These are phyloP conservation scores for Sisymbrium altissimum DNA, from an alignment of 345 rosid genomes.

Conservation along the genomic window DNA sequence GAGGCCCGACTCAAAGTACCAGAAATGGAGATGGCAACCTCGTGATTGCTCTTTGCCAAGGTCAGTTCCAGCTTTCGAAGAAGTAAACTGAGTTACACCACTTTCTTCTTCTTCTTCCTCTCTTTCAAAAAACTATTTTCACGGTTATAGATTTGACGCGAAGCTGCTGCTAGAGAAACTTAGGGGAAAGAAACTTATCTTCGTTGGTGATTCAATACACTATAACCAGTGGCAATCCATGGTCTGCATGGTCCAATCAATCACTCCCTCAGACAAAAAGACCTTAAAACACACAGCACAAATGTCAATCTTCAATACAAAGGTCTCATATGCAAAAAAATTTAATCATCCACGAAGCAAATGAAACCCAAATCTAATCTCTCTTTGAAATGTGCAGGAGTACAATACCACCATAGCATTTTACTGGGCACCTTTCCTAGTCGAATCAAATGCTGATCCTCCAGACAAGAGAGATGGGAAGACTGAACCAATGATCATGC, in stretches of 20 bases:
- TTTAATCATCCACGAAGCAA: neutral
- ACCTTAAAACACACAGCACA: constrained; percentile 39
- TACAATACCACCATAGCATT: constrained; percentile 55
- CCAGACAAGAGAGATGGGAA: constrained; percentile 49
- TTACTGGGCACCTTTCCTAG: constrained; percentile 72
- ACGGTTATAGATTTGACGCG: constrained; percentile 45
- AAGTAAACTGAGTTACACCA: neutral
- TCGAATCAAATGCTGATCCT: constrained; percentile 58
- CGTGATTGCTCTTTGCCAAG: constrained; percentile 78
- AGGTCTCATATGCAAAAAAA: constrained; percentile 37
- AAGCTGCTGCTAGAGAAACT: constrained; percentile 55
- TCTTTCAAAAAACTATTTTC: neutral
- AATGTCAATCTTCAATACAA: constrained; percentile 31
- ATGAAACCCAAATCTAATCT: neutral
- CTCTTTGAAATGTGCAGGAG: constrained; percentile 36
- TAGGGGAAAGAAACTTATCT: constrained; percentile 60
- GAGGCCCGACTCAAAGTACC: constrained; percentile 70
- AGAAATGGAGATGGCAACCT: constrained; percentile 98
- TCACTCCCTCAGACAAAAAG: constrained; percentile 36
- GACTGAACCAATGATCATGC: constrained; percentile 39
- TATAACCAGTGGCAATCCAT: constrained; percentile 64
- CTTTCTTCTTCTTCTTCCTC: neutral
- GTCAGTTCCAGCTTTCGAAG: constrained; percentile 30
- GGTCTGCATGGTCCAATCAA: constrained; percentile 63
- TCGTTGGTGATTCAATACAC: constrained; percentile 66